Conservation (phyloP, 176 grass and related monocot species). For the Phyllostachys edulis region DNA sequence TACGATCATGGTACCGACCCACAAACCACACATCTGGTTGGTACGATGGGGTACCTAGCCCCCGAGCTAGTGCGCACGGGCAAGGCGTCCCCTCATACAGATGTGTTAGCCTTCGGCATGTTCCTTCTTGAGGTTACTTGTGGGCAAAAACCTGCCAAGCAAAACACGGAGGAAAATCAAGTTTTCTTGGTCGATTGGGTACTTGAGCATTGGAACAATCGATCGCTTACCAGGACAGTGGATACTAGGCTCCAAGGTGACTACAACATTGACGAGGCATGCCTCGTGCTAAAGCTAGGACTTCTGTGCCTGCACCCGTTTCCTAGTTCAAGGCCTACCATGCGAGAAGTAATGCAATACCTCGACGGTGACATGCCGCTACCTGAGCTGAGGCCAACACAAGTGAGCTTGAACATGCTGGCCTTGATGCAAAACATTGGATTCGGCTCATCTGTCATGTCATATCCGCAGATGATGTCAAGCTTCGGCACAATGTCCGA, state of each 20-base stretch:
- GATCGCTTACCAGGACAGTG: too few species aligned
- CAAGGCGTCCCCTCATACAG: too few species aligned
- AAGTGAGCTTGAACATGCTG: neutral
- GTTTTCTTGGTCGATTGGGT: too few species aligned
- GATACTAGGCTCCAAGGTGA: neutral
- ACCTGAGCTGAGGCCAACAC: neutral
- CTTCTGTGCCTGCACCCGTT: conserved; percentile 22
- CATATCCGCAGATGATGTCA: neutral
- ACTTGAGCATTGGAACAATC: too few species aligned
- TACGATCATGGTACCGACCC: neutral
- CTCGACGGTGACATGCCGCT: neutral
- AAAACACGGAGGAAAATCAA: too few species aligned
- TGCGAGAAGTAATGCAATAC: conserved; percentile 14
- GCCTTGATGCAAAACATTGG: neutral
- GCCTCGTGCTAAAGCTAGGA: conserved; percentile 24
- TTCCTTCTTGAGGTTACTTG: too few species aligned
- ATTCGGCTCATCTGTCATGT: neutral
- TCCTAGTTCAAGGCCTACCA: neutral
- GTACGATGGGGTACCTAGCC: neutral
- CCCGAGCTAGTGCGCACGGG: too few species aligned
- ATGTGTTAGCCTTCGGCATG: too few species aligned
- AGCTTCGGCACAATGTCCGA: neutral
- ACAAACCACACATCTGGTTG: conserved; percentile 16
- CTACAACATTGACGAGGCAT: neutral
- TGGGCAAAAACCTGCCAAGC: too few species aligned